Base-by-base conservation (phyloP, 2,329 filamentous ascomycete species). In the Myriosclerotinia scirpicola region DNA sequence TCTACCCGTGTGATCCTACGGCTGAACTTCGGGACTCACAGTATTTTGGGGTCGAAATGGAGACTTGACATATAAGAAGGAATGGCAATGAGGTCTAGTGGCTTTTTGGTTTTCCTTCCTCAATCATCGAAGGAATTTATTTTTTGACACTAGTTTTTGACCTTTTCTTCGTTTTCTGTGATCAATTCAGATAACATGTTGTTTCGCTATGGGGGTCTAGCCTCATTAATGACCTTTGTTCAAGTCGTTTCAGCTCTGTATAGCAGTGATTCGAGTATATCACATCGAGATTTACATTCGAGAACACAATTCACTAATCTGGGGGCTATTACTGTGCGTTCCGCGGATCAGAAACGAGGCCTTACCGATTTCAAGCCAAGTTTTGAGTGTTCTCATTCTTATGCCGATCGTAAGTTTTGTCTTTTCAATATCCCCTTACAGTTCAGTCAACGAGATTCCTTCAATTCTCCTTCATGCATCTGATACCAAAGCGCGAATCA, bases 381-480 rank as follows among this genome's bases (percentile, higher is more conserved):
- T 36, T 26, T 56, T 12, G 46, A 67, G 12, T 69, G 69, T 46
- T 54, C 62, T 5, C 69, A 71, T 55, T 64, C 68, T 60, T 69
- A 70, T 67, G 70, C 66, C 42, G 63, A 70, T 59, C 53, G 68
- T 71, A 65, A 22, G 68, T 66, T 48, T 50, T 12, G 2, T 40
- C 5, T 38, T 22, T 36, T 46, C 8, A 9, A 54, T 58, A 2
- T 36, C 30, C 7, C 14, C 3, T 17, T 12, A 8, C 15, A 8
- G 8, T 42, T 56, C 8, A 11, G 36, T 3, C 11, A 6, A 26
- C 30, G n/a, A 6, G 5, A 15, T 15, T 20, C 2, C 11, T 42
- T 3, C 6, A 11, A 15, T 42, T 9, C n/a, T 5, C 3, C 11
- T 15, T 14, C 2, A 12, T 14, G 6, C 1, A 26, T 26, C 7